A percentile compares a stretch with the other conserved stretches of the same genome.
Conservation (phyloP, 2,329 filamentous ascomycete species). For the Metarhizium album region DNA sequence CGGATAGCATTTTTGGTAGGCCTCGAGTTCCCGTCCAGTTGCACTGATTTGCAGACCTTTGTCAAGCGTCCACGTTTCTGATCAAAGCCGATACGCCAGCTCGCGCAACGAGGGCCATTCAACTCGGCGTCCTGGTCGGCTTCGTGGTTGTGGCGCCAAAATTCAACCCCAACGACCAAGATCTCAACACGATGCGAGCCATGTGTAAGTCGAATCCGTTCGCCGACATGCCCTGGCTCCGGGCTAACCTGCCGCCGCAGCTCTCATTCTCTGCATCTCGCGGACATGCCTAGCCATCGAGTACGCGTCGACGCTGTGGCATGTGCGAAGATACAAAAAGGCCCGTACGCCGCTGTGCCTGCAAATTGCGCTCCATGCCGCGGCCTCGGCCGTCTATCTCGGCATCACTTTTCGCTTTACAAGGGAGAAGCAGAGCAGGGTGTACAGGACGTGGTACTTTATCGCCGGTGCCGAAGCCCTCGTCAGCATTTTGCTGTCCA, state of each 20-base stretch:
- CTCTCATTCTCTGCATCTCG: constrained; percentile 39
- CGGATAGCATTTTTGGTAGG: constrained; percentile 48
- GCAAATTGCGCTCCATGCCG: constrained; percentile 25
- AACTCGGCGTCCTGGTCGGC: constrained; percentile 54
- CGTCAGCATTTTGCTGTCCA: constrained; percentile 40
- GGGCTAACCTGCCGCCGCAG: constrained; percentile 9
- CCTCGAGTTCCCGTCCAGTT: too few relatives aligned
- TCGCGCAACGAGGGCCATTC: constrained; percentile 43
- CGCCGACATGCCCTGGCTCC: neutral
- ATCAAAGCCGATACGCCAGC: neutral
- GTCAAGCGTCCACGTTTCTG: neutral
- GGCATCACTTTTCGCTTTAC: constrained; percentile 30
- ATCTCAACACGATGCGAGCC: constrained; percentile 26
- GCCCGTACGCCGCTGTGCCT: constrained; percentile 24
- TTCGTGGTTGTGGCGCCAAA: constrained; percentile 49
- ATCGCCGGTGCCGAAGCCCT: constrained; percentile 42
- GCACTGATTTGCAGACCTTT: too few relatives aligned
- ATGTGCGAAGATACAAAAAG: constrained; percentile 29
- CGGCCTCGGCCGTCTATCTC: constrained; percentile 27
- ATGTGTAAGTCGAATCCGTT: constrained; percentile 21
- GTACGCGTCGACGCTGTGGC: constrained; percentile 37
- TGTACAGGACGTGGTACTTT: constrained; percentile 39
- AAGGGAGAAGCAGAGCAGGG: constrained; percentile 19
- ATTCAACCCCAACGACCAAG: constrained; percentile 28
- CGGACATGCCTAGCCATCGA: constrained; percentile 42